These are phyloP conservation scores for Larix sibirica DNA, from an alignment of 83 land plant genomes.

Conservation along the genomic window DNA sequence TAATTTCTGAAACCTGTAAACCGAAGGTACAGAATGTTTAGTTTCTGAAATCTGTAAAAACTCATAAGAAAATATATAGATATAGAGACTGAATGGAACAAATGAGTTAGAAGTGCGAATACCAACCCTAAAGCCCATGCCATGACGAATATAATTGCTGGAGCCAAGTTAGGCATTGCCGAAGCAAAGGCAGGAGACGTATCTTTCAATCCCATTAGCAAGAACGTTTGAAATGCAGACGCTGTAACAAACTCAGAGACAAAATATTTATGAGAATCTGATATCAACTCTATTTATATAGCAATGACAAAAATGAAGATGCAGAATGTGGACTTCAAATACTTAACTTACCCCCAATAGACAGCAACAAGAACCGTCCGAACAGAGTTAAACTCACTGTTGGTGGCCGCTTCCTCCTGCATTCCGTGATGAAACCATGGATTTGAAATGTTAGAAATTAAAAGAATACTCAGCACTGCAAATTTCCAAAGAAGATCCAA, in stretches of 20 bases:
- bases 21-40: too few species aligned
- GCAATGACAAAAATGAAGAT: not conserved
- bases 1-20: too few species aligned
- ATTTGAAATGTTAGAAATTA: constrained; percentile 2
- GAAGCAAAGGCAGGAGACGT: constrained; percentile 1
- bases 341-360: constrained; percentile 47
- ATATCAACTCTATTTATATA: not conserved
- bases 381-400: constrained; percentile 27
- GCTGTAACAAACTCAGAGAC: constrained; percentile 20
- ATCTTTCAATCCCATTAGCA: constrained; percentile 36
- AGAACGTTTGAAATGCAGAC: constrained; percentile 34
- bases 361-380: constrained; percentile 32
- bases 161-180: not conserved
- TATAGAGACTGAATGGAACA: too few species aligned
- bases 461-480: not conserved
- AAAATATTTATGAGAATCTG: not conserved
- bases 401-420: constrained; percentile 57
- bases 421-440: not conserved
- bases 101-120: too few species aligned
- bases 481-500: too few species aligned
- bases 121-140: constrained; percentile 5
- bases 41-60: too few species aligned
- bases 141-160: not conserved
- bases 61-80: too few species aligned
- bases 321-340: not conserved